A percentile compares a stretch with the other conserved stretches of the same genome.
phyloP scores from a whole-genome alignment of 768 basidiomycete genomes.

The Tricholoma matsutake region DNA sequence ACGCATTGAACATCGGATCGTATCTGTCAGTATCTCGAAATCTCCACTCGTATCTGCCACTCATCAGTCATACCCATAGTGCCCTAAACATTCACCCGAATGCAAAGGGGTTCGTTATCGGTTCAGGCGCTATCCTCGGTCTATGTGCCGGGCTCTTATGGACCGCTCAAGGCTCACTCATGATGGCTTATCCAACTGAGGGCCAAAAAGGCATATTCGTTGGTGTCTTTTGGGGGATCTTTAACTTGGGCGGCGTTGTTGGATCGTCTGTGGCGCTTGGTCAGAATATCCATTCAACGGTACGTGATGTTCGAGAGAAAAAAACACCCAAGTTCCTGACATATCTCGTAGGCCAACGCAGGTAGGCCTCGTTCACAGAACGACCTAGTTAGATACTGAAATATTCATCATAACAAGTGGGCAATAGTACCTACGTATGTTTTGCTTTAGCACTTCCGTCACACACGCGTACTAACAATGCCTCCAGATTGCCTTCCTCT shows the following conservation, averaged over 20 bases:
- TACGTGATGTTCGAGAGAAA: too few relatives aligned
- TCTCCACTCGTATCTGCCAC: not conserved
- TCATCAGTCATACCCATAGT: constrained; percentile 30
- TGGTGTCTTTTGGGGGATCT: constrained; percentile 80
- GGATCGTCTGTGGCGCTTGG: constrained; percentile 75
- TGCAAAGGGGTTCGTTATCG: constrained; percentile 63
- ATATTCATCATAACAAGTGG: constrained; percentile 36
- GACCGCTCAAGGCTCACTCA: constrained; percentile 84
- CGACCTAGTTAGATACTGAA: not conserved
- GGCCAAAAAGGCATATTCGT: constrained; percentile 74
- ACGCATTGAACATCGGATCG: constrained; percentile 71
- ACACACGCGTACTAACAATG: not conserved
- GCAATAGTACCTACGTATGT: constrained; percentile 73
- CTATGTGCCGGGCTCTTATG: constrained; percentile 70
- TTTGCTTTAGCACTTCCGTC: not conserved
- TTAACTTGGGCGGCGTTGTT: constrained; percentile 79
- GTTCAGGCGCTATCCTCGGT: constrained; percentile 70
- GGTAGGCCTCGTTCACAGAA: constrained; percentile 27
- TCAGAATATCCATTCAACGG: constrained; percentile 62
- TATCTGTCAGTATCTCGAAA: constrained; percentile 51
- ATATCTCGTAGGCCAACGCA: constrained; percentile 31
- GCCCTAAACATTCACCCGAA: constrained; percentile 66
- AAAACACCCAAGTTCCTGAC: too few relatives aligned
- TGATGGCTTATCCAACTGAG: constrained; percentile 83
- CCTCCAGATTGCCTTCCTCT: constrained; percentile 66